Conservation (phyloP, 176 grass and related monocot genomes). For the Elymus sibiricus region DNA sequence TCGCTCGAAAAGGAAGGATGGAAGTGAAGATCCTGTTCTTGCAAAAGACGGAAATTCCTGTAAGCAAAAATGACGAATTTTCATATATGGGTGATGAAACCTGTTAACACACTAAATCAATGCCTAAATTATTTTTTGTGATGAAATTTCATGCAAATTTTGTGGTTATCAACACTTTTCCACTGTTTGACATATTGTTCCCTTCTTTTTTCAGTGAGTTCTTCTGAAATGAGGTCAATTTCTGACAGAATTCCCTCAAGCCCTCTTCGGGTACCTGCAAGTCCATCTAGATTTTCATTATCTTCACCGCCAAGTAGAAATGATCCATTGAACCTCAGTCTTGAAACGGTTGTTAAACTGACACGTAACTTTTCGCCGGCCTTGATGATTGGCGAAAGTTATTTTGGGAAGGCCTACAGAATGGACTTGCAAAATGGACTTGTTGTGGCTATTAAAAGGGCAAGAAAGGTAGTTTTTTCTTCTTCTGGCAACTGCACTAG, state of each 20-base stretch:
- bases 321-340: conserved; percentile 64
- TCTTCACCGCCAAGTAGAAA: conserved; percentile 63
- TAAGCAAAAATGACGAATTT: conserved; percentile 30
- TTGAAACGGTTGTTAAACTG: conserved; percentile 73
- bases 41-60: conserved; percentile 44
- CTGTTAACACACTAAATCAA: background rate
- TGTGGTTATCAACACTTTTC: background rate
- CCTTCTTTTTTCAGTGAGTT: conserved; percentile 53
- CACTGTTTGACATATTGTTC: conserved; percentile 22
- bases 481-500: background rate
- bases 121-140: background rate
- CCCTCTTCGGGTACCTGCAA: conserved; percentile 60
- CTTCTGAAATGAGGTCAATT: conserved; percentile 58
- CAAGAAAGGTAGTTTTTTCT: conserved; percentile 67
- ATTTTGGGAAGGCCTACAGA: conserved; percentile 89
- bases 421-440: conserved; percentile 55
- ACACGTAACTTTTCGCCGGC: conserved; percentile 79
- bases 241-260: conserved; percentile 60
- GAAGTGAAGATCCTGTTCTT: conserved; percentile 69
- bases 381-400: conserved; percentile 69
- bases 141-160: conserved; percentile 4
- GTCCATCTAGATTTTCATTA: conserved; percentile 85
- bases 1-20: conserved; percentile 53
- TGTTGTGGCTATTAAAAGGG: conserved; percentile 81
- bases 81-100: background rate